phyloP scores from a whole-genome alignment of 2,329 filamentous ascomycete genomes.

The Pseudodiploospora longispora region DNA sequence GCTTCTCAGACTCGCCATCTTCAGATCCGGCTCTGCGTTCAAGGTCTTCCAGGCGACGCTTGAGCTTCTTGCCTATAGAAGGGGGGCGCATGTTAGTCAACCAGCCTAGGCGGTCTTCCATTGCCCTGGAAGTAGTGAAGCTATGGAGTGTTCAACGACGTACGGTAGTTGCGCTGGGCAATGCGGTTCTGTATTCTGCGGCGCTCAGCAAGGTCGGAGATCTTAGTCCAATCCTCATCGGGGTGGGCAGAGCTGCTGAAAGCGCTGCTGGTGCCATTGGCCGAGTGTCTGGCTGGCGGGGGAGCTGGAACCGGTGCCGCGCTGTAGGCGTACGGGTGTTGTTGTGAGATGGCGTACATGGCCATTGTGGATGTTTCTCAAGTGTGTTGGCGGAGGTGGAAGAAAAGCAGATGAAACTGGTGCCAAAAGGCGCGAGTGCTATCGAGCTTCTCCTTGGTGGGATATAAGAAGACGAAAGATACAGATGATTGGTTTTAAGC shows the following conservation, averaged over 20 bases:
- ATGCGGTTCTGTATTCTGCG: conserved; percentile 95
- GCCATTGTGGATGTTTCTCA: conserved; percentile 20
- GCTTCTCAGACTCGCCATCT: conserved; percentile 37
- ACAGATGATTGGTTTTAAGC: no score
- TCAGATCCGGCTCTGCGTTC: conserved; percentile 64
- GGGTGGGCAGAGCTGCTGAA: conserved; percentile 92
- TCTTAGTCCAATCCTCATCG: conserved; percentile 98
- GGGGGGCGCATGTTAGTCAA: conserved; percentile 9
- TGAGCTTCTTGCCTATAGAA: conserved; percentile 74
- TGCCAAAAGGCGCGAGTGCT: no score
- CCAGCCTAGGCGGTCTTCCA: background rate
- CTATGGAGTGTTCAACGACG: conserved; percentile 24
- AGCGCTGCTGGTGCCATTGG: conserved; percentile 80
- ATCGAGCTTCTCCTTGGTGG: no score
- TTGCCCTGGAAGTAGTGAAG: background rate
- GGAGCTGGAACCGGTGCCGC: conserved; percentile 11
- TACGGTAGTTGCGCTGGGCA: conserved; percentile 95
- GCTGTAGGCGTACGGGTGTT: conserved; percentile 24
- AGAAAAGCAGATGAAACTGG: no score
- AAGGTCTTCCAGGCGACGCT: conserved; percentile 79
- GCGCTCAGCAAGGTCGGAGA: conserved; percentile 91
- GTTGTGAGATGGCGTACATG: conserved; percentile 28
- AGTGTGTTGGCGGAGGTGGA: no score
- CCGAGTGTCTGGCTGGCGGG: conserved; percentile 57
- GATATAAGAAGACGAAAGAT: no score